phyloP scores from a whole-genome alignment of 441 rosid species.

The Kokia cookei region DNA sequence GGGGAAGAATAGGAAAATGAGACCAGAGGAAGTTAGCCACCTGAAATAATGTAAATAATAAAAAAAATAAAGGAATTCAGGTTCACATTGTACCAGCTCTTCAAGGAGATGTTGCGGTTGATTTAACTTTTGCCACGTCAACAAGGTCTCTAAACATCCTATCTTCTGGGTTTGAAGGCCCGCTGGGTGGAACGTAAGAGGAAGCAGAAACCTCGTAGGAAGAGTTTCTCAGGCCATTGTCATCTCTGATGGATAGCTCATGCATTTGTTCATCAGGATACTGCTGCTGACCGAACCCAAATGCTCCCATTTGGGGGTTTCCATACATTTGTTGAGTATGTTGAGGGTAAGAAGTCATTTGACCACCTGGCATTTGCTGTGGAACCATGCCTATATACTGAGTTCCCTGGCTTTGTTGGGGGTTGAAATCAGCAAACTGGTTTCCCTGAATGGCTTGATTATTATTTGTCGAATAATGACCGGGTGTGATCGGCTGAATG shows the following conservation, averaged over 20 bases:
- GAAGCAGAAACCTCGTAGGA: slow-evolving; percentile 53
- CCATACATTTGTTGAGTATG: slow-evolving; percentile 72
- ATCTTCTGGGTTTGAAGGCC: slow-evolving; percentile 79
- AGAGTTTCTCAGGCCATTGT: slow-evolving; percentile 37
- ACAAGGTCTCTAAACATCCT: slow-evolving; percentile 98
- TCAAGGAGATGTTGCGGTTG: slow-evolving; percentile 50
- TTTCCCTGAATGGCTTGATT: slow-evolving; percentile 26
- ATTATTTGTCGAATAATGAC: slow-evolving; percentile 24
- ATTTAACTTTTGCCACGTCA: slow-evolving; percentile 81
- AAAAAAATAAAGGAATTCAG: slow-evolving; percentile 9
- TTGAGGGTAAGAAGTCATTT: slow-evolving; percentile 36
- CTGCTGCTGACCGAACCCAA: slow-evolving; percentile 67
- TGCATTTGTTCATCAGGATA: slow-evolving; percentile 78
- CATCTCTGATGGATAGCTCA: slow-evolving; percentile 69
- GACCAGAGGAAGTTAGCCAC: slow-evolving; percentile 12
- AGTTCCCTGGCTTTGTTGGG: slow-evolving; percentile 42
- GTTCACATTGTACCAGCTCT: slow-evolving; percentile 82
- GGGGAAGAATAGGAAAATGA: not conserved
- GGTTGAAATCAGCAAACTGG: slow-evolving; percentile 35
- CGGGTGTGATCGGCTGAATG: slow-evolving; percentile 44
- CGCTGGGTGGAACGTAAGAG: slow-evolving; percentile 55
- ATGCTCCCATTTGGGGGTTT: slow-evolving; percentile 56
- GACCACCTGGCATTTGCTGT: slow-evolving; percentile 51
- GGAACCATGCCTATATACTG: slow-evolving; percentile 49
- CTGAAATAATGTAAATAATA: slow-evolving; percentile 1